Conservation (phyloP, 148 eudicot species). For the Heliamphora exappendiculata region DNA sequence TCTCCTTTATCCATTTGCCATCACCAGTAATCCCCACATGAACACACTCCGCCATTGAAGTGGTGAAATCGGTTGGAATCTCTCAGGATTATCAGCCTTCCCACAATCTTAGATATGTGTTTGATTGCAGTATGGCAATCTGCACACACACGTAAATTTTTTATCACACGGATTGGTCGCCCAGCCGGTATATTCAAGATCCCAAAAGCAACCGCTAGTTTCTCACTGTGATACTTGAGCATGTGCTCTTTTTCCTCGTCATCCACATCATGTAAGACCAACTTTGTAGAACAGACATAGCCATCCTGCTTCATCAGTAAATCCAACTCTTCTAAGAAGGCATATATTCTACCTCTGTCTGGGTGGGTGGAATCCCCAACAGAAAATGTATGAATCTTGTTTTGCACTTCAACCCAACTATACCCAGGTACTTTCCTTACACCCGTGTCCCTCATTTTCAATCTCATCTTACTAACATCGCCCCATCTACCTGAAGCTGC, state of each 20-base stretch:
- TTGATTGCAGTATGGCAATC: conserved; percentile 48
- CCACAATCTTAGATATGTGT: conserved; percentile 38
- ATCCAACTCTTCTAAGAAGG: conserved; percentile 37
- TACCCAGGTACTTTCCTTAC: conserved; percentile 41
- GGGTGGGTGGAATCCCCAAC: conserved; percentile 37
- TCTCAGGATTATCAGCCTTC: conserved; percentile 37
- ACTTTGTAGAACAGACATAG: conserved; percentile 25
- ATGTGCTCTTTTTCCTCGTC: conserved; percentile 46
- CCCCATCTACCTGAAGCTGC: conserved; percentile 45
- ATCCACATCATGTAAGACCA: conserved; percentile 45
- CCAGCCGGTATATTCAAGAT: conserved; percentile 26
- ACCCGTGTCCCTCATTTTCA: conserved; percentile 37
- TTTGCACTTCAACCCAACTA: conserved; percentile 50
- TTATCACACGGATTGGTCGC: conserved; percentile 43
- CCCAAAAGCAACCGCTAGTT: conserved; percentile 42
- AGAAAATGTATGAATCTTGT: conserved; percentile 39
- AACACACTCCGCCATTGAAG: conserved; percentile 38
- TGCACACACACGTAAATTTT: conserved; percentile 40
- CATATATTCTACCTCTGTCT: conserved; percentile 29
- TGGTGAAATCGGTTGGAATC: conserved; percentile 49
- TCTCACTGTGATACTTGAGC: conserved; percentile 51
- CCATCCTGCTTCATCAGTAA: conserved; percentile 37
- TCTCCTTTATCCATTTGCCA: conserved; percentile 7
- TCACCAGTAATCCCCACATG: conserved; percentile 56
- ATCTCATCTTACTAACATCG: conserved; percentile 34